Base-by-base conservation (phyloP, 345 rosid genomes). In the Pugionium cornutum region DNA sequence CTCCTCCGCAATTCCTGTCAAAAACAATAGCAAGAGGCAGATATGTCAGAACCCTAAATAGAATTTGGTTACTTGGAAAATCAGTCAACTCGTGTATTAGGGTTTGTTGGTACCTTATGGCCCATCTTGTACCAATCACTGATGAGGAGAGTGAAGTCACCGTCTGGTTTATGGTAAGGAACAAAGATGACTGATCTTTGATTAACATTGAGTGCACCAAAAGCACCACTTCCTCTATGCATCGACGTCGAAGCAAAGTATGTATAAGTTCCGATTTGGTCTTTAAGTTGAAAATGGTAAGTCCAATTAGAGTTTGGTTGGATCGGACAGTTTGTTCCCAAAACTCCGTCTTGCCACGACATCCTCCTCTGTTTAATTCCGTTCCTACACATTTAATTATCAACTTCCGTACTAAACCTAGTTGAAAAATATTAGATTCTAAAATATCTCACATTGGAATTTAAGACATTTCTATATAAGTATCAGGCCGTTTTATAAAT, bases 91-190 rank as follows among this genome's bases (percentile, higher is more conserved):
- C 4, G 30, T 30, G 4, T 9, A 25, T 30, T 48, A 55, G n/a
- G 32, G 9, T 0, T 26, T 9, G 5, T 5, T 49, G 51, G 55
- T 45, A 88, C 76, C 70, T 72, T 63, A 11, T 72, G 76, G 8
- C 58, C 63, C 56, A 48, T 56, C 35, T 72, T 72, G 60, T 80
- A 81, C 94, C 94, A 87, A 62, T 87, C 88, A 37, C 81, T 82
- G 33, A 77, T 49, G 9, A 87, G 86, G 29, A 87, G 40, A 39
- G 88, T 80, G 70, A 80, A 84, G 36, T 87, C 89, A 32, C 82
- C 86, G 3, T 61, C 83, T 18, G 82, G 78, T 44, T 3, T 39
- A 5, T 71, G 72, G 56, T 74, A 87, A 8, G 94, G 94, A 36
- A 80, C 75, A 26, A 85, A 72, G 36, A 87, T 87, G n/a, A 64